A percentile compares a stretch with the other conserved stretches of the same genome.
phyloP scores from a whole-genome alignment of 805 yeast species.

The Yamadazyma ubonensis region DNA sequence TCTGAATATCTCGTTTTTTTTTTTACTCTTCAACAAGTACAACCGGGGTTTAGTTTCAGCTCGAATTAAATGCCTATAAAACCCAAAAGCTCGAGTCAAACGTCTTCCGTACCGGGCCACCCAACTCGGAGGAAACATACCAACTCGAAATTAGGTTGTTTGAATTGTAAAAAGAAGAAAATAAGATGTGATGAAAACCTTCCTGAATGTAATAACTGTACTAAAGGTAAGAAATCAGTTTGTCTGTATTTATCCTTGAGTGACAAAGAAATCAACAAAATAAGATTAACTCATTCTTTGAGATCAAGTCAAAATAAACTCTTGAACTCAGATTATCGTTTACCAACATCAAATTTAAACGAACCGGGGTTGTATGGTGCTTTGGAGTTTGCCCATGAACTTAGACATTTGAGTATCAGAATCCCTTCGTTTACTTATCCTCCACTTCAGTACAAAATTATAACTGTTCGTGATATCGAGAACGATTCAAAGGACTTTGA shows the following conservation, averaged over 20 bases:
- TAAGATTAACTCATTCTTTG: conserved; percentile 27
- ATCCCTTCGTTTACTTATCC: conserved; percentile 23
- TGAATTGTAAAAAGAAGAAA: conserved; percentile 31
- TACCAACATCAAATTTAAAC: conserved; percentile 23
- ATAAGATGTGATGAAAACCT: conserved; percentile 31
- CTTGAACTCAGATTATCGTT: conserved; percentile 23
- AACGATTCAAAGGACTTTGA: conserved; percentile 19
- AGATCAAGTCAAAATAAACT: conserved; percentile 28
- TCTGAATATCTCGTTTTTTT: conserved; percentile 1
- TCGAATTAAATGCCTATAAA: conserved; percentile 1
- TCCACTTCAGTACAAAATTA: conserved; percentile 22
- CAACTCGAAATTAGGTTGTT: conserved; percentile 30
- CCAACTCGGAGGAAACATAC: conserved; percentile 26
- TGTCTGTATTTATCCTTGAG: conserved; percentile 26
- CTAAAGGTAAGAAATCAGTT: conserved; percentile 23
- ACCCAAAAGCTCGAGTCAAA: not conserved
- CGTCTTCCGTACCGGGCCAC: not conserved
- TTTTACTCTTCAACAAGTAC: not conserved
- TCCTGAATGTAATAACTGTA: conserved; percentile 29
- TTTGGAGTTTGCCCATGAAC: conserved; percentile 26
- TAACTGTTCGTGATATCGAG: conserved; percentile 19
- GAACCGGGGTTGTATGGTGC: not conserved
- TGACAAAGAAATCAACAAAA: conserved; percentile 21
- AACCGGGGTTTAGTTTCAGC: not conserved
- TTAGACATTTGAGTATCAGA: conserved; percentile 19